phyloP scores from a whole-genome alignment of 345 rosid species.

The Lenwebbia sp. region DNA sequence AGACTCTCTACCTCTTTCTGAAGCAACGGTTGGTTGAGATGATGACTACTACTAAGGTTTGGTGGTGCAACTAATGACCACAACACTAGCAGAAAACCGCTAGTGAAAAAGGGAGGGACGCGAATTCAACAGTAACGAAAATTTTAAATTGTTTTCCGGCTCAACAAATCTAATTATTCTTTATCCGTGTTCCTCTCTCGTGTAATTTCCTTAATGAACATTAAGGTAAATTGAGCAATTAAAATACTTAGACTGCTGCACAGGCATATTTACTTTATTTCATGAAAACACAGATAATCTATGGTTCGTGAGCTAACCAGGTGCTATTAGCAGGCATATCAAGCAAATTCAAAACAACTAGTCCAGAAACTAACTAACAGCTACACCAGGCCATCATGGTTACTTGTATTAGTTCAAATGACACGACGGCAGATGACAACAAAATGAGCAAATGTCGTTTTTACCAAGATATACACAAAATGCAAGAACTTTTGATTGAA shows the following conservation, averaged over 20 bases:
- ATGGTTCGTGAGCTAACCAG: background rate
- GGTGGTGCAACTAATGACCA: background rate
- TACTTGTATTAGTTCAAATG: background rate
- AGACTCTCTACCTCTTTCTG: slow-evolving; percentile 4
- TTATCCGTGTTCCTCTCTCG: no score
- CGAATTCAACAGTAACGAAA: slow-evolving; percentile 12
- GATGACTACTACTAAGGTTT: background rate
- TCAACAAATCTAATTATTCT: no score
- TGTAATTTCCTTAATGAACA: no score
- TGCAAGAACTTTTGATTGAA: background rate
- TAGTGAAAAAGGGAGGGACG: slow-evolving; percentile 21
- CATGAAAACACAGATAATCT: no score
- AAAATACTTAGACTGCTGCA: no score
- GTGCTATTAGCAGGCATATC: background rate
- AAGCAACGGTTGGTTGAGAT: slow-evolving; percentile 24
- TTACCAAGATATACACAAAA: background rate
- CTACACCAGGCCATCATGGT: background rate
- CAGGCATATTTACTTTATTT: no score
- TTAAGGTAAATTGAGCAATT: no score
- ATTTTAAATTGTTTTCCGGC: no score
- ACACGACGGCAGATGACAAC: background rate
- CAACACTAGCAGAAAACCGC: slow-evolving; percentile 19
- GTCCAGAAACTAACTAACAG: no score
- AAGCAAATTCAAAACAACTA: no score
- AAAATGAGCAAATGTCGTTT: background rate